Conservation (phyloP, 495 filamentous ascomycete genomes). For the Penicillium ochrochloron region DNA sequence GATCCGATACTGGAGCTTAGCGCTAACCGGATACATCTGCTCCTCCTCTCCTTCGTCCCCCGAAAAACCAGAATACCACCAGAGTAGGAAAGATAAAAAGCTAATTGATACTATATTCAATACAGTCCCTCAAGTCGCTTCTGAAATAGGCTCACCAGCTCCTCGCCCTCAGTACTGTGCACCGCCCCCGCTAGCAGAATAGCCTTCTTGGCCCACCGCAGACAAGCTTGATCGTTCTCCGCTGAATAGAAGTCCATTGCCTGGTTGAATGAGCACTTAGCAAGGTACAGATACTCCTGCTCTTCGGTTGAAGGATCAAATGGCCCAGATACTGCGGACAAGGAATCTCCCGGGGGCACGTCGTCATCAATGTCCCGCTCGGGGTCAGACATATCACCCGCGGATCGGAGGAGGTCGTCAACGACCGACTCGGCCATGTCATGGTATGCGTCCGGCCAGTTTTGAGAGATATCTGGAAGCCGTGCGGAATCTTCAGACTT, state of each 20-base stretch:
- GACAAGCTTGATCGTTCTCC: slow-evolving; percentile 59
- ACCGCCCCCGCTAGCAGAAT: slow-evolving; percentile 63
- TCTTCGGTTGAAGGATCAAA: slow-evolving; percentile 59
- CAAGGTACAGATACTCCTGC: slow-evolving; percentile 84
- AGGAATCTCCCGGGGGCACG: too few relatives aligned
- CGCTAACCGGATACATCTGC: background rate
- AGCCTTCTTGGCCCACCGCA: slow-evolving; percentile 68
- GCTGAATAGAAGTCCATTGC: slow-evolving; percentile 71
- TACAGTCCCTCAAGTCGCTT: slow-evolving; percentile 57
- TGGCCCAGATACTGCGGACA: too few relatives aligned
- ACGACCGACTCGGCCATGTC: slow-evolving; percentile 34
- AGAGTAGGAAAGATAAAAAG: background rate
- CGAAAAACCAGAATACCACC: background rate
- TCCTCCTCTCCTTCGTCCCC: background rate
- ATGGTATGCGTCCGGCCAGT: background rate
- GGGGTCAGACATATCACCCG: slow-evolving; percentile 31
- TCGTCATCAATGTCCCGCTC: background rate
- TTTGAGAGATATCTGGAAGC: background rate
- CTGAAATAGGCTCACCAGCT: slow-evolving; percentile 57
- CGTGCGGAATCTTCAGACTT: background rate
- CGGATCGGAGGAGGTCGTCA: slow-evolving; percentile 57
- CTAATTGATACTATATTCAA: slow-evolving; percentile 3
- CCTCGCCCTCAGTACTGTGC: slow-evolving; percentile 40
- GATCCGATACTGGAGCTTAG: background rate
- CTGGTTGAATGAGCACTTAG: slow-evolving; percentile 73